Evolutionary conservation across 306 rosid genomes (phyloP).

Genomic region (Pachyrhizus erosus): DNA sequence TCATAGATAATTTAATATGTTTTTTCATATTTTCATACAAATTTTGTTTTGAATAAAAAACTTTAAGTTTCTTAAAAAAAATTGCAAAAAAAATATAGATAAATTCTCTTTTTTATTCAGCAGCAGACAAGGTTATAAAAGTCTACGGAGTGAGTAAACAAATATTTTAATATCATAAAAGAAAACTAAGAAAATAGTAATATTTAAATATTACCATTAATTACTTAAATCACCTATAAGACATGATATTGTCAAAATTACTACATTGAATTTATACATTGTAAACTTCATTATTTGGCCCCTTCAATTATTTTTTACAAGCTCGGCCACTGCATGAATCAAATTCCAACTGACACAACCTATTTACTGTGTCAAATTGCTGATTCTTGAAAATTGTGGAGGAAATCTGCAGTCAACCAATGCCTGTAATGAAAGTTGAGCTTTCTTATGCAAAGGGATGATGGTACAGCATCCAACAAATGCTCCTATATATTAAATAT

Average conservation of each 20-base stretch:
- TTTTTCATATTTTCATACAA: background rate
- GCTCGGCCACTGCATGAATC: background rate
- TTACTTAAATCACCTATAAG: background rate
- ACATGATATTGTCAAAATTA: background rate
- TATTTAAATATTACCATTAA: background rate
- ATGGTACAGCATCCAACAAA: conserved; percentile 2
- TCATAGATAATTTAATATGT: no score
- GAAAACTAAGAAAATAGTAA: background rate
- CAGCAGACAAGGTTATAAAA: no score
- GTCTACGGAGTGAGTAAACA: background rate
- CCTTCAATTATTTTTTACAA: background rate
- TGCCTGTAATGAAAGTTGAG: conserved; percentile 28
- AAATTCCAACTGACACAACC: background rate
- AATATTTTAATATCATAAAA: background rate
- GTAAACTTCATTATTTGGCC: background rate
- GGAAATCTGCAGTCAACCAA: conserved; percentile 17
- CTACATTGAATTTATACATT: background rate
- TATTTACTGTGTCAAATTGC: background rate
- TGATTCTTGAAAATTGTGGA: conserved; percentile 14
- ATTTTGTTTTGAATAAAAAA: no score
- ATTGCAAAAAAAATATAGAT: no score
- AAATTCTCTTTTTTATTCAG: background rate
- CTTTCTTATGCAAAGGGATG: conserved; percentile 21
- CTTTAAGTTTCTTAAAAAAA: background rate
- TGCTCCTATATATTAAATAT: conserved; percentile 35